Percentiles rank a stretch among this genome's conserved stretches.
These are phyloP conservation scores for Didymella exigua DNA, from an alignment of 2,329 filamentous ascomycete genomes.

Conservation along the genomic window DNA sequence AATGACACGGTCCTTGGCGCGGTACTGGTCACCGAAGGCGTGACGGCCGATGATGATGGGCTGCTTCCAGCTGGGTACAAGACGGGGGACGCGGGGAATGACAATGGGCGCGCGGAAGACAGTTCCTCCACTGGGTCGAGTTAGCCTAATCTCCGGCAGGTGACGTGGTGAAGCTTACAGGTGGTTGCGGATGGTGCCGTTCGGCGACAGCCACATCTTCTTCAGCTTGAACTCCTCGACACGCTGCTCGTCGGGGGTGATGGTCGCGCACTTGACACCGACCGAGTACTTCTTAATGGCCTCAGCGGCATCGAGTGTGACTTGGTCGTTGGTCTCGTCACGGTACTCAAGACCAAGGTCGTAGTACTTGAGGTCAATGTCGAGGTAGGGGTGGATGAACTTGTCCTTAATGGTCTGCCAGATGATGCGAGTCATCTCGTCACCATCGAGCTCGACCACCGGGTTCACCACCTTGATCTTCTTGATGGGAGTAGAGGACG, in stretches of 20 bases:
- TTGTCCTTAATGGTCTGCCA: slow-evolving; percentile 99
- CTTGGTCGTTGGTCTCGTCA: slow-evolving; percentile 94
- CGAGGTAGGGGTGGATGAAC: slow-evolving; percentile 95
- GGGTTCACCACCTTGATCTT: slow-evolving; percentile 99
- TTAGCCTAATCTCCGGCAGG: slow-evolving; percentile 21
- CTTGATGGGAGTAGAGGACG: slow-evolving; percentile 64
- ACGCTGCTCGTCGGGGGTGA: slow-evolving; percentile 95
- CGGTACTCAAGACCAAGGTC: slow-evolving; percentile 92
- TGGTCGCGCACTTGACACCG: slow-evolving; percentile 98
- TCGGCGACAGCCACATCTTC: slow-evolving; percentile 99
- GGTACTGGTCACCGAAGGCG: slow-evolving; percentile 98
- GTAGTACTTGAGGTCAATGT: slow-evolving; percentile 98
- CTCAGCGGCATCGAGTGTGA: slow-evolving; percentile 92
- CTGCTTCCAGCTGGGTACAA: slow-evolving; percentile 97
- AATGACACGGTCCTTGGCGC: slow-evolving; percentile 88
- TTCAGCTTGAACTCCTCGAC: slow-evolving; percentile 99
- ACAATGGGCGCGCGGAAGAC: slow-evolving; percentile 99
- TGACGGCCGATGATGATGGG: slow-evolving; percentile 99
- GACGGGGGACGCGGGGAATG: slow-evolving; percentile 87
- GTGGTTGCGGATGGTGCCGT: slow-evolving; percentile 79
- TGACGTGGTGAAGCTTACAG: slow-evolving; percentile 50
- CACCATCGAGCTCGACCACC: slow-evolving; percentile 94
- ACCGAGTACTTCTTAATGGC: slow-evolving; percentile 99
- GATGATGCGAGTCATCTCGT: slow-evolving; percentile 97
- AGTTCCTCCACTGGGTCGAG: slow-evolving; percentile 71